A percentile compares a stretch with the other conserved stretches of the same genome.
Conservation (phyloP, 352 stramenopile species). For the Lagenidium giganteum region DNA sequence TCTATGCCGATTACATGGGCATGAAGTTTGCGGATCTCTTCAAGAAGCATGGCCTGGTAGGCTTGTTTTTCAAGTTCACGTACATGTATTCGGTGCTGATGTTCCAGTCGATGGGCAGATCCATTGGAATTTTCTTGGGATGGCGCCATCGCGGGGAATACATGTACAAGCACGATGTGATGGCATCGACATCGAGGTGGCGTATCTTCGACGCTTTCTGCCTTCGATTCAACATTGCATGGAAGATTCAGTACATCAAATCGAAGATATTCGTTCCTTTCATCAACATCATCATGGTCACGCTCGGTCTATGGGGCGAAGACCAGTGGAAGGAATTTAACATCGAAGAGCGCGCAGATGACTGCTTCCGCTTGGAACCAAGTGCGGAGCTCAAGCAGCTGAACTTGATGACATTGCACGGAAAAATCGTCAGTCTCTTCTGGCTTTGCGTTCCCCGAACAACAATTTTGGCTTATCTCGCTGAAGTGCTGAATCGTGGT, state of each 20-base stretch:
- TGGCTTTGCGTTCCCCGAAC: constrained; percentile 53
- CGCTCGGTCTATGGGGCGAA: constrained; percentile 40
- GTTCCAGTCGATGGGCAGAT: constrained; percentile 36
- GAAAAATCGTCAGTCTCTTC: constrained; percentile 57
- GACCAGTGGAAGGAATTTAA: constrained; percentile 46
- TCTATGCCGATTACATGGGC: constrained; percentile 38
- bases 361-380: constrained; percentile 51
- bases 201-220: constrained; percentile 38
- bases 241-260: constrained; percentile 52
- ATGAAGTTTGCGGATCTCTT: constrained; percentile 23
- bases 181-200: constrained; percentile 21
- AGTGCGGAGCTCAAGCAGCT: constrained; percentile 53
- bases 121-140: constrained; percentile 27
- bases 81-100: constrained; percentile 50
- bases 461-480: constrained; percentile 39
- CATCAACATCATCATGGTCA: constrained; percentile 38
- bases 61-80: constrained; percentile 34
- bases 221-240: constrained; percentile 47
- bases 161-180: constrained; percentile 38
- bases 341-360: constrained; percentile 49
- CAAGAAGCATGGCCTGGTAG: constrained; percentile 37
- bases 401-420: constrained; percentile 67
- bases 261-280: constrained; percentile 56
- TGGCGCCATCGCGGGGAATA: constrained; percentile 27
- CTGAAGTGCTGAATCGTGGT: constrained; percentile 48